phyloP scores from a whole-genome alignment of 495 filamentous ascomycete genomes.

The Trichocladium uniseriatum region DNA sequence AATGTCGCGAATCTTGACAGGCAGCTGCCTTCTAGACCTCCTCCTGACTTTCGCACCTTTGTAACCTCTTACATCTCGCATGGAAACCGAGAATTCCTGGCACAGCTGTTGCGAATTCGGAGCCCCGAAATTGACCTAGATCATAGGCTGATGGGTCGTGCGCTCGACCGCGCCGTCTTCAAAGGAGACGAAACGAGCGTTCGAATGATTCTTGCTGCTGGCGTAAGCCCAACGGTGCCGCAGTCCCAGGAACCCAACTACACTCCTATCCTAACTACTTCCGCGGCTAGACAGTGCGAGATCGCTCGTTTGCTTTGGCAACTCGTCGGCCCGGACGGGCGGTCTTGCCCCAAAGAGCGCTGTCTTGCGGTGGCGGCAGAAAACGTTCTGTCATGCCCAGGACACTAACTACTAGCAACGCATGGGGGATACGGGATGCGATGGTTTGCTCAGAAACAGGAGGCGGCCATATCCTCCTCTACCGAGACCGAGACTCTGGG shows the following conservation, averaged over 20 bases:
- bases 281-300: background rate
- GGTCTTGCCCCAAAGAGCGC: background rate
- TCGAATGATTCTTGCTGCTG: background rate
- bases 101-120: background rate
- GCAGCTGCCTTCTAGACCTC: too few species aligned
- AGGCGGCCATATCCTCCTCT: too few species aligned
- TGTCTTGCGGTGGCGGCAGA: background rate
- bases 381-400: background rate
- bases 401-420: background rate
- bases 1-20: too few species aligned
- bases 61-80: background rate
- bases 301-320: background rate
- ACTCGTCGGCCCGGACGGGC: background rate
- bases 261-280: background rate
- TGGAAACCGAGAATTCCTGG: constrained; percentile 1
- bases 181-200: constrained; percentile 1
- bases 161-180: background rate
- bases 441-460: background rate
- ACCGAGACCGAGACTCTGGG: too few species aligned
- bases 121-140: background rate
- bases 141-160: background rate
- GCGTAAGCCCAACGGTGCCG: background rate
- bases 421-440: constrained; percentile 9
- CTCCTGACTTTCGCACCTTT: too few species aligned
- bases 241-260: background rate